A percentile compares a stretch with the other conserved stretches of the same genome.
phyloP scores from a whole-genome alignment of 1,139 yeast genomes.

The Pichia sp. region DNA sequence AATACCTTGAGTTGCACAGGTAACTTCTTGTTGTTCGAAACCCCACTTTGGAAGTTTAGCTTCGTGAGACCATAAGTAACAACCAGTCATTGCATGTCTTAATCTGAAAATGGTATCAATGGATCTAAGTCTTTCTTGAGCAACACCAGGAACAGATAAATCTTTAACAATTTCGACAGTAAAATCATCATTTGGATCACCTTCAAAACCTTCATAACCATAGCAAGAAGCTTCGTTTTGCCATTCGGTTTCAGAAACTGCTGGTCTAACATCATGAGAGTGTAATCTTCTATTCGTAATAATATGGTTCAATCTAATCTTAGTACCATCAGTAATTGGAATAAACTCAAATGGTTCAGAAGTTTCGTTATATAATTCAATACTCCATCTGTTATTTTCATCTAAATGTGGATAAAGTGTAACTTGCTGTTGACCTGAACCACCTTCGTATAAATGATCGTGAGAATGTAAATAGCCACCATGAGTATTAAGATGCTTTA shows the following conservation, averaged over 20 bases:
- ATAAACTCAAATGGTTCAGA: conserved; percentile 47
- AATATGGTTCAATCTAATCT: conserved; percentile 70
- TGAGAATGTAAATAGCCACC: conserved; percentile 98
- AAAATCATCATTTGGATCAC: conserved; percentile 96
- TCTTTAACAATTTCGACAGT: conserved; percentile 75
- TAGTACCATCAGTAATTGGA: conserved; percentile 68
- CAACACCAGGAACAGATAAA: conserved; percentile 48
- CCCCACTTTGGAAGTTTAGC: conserved; percentile 94
- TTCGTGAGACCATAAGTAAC: conserved; percentile 81
- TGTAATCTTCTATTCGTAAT: conserved; percentile 76
- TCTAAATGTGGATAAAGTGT: conserved; percentile 93
- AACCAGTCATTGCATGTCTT: conserved; percentile 84
- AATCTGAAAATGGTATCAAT: conserved; percentile 79
- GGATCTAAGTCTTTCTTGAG: conserved; percentile 64
- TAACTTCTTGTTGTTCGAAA: conserved; percentile 93
- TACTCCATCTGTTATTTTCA: conserved; percentile 75
- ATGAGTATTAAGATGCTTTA: conserved; percentile 78
- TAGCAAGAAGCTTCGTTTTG: conserved; percentile 91
- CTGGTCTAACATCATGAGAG: conserved; percentile 93
- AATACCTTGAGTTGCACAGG: conserved; percentile 80
- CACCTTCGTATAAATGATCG: conserved; percentile 74
- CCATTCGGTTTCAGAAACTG: conserved; percentile 91
- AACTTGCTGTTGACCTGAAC: conserved; percentile 92
- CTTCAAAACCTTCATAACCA: conserved; percentile 84
- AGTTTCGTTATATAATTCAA: conserved; percentile 60